Conservation (phyloP, 2,329 filamentous ascomycete species). For the Endothia cerciana region DNA sequence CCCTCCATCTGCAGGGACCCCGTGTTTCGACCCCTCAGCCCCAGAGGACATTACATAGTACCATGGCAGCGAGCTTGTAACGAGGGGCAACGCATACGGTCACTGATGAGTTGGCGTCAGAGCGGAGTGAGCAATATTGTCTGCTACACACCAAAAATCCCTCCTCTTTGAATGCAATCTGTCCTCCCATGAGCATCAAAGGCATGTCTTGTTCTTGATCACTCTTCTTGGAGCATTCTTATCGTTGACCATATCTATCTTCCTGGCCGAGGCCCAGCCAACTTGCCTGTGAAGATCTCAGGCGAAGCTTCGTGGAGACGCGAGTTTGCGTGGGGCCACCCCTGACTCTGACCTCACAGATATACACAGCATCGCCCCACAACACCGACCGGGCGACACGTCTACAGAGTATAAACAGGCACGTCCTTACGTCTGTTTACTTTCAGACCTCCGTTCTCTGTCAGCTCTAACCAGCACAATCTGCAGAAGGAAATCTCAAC, state of each 20-base stretch:
- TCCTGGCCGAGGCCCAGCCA: background rate
- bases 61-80: background rate
- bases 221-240: background rate
- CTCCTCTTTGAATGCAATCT: background rate
- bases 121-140: slow-evolving; percentile 1
- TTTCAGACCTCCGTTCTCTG: background rate
- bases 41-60: background rate
- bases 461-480: background rate
- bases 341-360: slow-evolving; percentile 28
- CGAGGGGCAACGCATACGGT: slow-evolving; percentile 10
- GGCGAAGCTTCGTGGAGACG: slow-evolving; percentile 21
- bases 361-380: slow-evolving; percentile 22
- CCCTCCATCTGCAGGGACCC: slow-evolving; percentile 24
- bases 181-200: background rate
- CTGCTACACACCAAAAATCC: background rate
- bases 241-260: background rate
- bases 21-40: slow-evolving; percentile 25
- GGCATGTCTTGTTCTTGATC: background rate
- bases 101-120: slow-evolving; percentile 8
- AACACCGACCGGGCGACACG: slow-evolving; percentile 22
- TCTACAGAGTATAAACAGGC: slow-evolving; percentile 22
- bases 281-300: background rate
- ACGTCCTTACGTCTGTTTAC: background rate
- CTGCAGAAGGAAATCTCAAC: slow-evolving; percentile 28
- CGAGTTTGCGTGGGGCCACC: slow-evolving; percentile 26